These are phyloP conservation scores for Lodderomyces oxycetoniae DNA, from an alignment of 1,139 yeast genomes.

Conservation along the genomic window DNA sequence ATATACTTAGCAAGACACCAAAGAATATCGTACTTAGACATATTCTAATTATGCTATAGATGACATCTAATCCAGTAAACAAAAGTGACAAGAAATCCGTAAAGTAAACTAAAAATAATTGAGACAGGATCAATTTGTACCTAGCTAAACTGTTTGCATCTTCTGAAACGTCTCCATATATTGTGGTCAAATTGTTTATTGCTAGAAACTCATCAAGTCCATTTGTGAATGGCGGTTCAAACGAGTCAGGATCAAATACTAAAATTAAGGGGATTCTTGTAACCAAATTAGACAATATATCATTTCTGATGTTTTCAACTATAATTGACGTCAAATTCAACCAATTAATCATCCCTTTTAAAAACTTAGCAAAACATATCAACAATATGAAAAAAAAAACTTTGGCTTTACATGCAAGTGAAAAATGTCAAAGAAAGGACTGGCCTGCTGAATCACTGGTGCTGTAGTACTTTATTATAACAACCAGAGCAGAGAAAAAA, in stretches of 20 bases:
- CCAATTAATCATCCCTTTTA: slow-evolving; percentile 5
- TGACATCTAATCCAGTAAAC: slow-evolving; percentile 19
- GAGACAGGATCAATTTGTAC: slow-evolving; percentile 5
- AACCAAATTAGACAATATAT: slow-evolving; percentile 16
- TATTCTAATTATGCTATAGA: slow-evolving; percentile 19
- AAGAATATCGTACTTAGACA: slow-evolving; percentile 16
- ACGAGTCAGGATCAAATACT: slow-evolving; percentile 24
- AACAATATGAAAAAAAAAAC: too few species aligned
- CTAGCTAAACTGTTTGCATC: background rate
- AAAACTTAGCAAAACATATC: background rate
- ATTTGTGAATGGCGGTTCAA: slow-evolving; percentile 27
- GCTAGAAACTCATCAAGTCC: slow-evolving; percentile 16
- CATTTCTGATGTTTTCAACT: slow-evolving; percentile 14
- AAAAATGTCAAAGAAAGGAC: too few species aligned
- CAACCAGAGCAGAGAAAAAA: too few species aligned
- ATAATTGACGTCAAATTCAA: slow-evolving; percentile 8
- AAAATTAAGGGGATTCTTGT: slow-evolving; percentile 18
- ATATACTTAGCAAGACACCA: slow-evolving; percentile 14
- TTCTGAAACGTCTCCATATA: background rate
- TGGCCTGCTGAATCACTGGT: too few species aligned
- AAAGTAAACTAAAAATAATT: background rate
- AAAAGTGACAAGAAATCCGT: slow-evolving; percentile 10
- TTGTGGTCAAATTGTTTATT: background rate
- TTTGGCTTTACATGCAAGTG: too few species aligned
- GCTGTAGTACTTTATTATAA: too few species aligned